These are phyloP conservation scores for Cryphonectria nitschkei DNA, from an alignment of 2,329 filamentous ascomycete species.

Conservation along the genomic window DNA sequence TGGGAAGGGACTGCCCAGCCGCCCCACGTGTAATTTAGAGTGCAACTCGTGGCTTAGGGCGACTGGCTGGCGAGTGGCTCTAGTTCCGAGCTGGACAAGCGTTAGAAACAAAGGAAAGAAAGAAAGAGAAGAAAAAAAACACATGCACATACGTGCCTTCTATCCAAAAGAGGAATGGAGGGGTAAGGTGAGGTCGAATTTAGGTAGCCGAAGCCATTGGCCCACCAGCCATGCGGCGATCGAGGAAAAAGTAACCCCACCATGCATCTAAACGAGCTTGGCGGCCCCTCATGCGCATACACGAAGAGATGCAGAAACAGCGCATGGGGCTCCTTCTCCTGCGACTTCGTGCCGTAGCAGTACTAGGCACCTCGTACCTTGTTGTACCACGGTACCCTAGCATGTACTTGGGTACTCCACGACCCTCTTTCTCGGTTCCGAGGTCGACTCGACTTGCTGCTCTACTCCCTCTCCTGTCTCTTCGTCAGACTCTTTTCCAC, in stretches of 20 bases:
- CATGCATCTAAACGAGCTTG: slow-evolving; percentile 9
- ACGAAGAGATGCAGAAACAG: not conserved
- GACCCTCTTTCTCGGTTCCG: not conserved
- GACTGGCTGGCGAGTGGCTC: not conserved
- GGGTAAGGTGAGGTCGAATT: slow-evolving; percentile 16
- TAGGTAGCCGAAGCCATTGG: slow-evolving; percentile 1
- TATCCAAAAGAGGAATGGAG: slow-evolving; percentile 12
- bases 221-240: not conserved
- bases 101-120: not conserved
- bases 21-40: not conserved
- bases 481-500: not conserved
- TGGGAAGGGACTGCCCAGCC: not conserved
- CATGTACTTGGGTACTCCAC: not conserved
- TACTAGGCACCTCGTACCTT: not conserved
- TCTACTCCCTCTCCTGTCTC: not conserved
- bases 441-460: not conserved
- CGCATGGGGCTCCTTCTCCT: not conserved
- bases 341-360: not conserved
- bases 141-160: not conserved
- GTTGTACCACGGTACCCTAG: too few species aligned
- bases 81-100: not conserved
- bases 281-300: slow-evolving; percentile 6
- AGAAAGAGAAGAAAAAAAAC: not conserved
- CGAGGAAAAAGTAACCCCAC: not conserved
- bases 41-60: not conserved